Evolutionary conservation across 2,329 filamentous ascomycete species (phyloP).

Genomic region (Sordariomycetes sp.): DNA sequence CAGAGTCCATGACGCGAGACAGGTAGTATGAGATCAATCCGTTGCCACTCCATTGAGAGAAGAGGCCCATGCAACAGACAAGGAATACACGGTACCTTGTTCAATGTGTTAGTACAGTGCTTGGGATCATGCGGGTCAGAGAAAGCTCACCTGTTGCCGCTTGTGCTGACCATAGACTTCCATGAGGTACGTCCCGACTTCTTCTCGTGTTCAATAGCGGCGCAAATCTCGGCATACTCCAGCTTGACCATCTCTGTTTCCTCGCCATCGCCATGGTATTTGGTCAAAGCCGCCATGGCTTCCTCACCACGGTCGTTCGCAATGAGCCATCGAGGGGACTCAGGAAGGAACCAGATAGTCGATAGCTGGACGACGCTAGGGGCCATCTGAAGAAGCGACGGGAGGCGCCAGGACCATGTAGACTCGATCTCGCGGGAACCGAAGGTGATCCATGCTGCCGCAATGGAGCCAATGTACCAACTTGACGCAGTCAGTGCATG

Average conservation of each 20-base stretch:
- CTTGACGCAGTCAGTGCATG: conserved; percentile 13
- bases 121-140: too few species aligned
- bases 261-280: conserved; percentile 38
- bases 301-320: conserved; percentile 38
- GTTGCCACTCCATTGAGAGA: conserved; percentile 28
- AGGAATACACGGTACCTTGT: conserved; percentile 26
- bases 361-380: conserved; percentile 30
- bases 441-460: conserved; percentile 32
- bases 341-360: conserved; percentile 45
- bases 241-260: conserved; percentile 39
- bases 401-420: conserved; percentile 25
- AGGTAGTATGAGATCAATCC: conserved; percentile 19
- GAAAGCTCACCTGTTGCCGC: conserved; percentile 21
- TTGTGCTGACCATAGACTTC: conserved; percentile 18
- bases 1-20: conserved; percentile 9
- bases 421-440: conserved; percentile 29
- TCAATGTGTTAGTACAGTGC: too few species aligned
- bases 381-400: conserved; percentile 22
- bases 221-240: conserved; percentile 46
- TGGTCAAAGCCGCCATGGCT: conserved; percentile 38
- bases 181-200: conserved; percentile 14
- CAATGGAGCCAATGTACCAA: conserved; percentile 36
- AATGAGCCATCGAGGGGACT: conserved; percentile 55
- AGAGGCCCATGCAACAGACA: conserved; percentile 32
- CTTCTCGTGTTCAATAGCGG: conserved; percentile 34